Base-by-base conservation (phyloP, 1,284 basidiomycete genomes). In the Moesziomyces aphidis region DNA sequence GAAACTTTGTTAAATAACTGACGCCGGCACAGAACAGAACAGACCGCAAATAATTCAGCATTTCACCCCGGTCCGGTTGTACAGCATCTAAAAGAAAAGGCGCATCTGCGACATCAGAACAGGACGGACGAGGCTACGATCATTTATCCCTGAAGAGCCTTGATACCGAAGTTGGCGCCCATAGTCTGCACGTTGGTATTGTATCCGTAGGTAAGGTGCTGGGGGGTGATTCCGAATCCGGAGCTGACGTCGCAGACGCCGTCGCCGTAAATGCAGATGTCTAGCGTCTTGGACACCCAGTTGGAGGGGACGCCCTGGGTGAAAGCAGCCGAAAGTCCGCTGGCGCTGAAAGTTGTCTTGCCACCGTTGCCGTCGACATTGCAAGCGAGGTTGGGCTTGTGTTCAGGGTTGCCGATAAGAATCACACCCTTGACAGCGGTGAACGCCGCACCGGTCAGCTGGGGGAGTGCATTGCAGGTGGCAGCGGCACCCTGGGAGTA, bases 341-440 rank as follows among this genome's bases (percentile, higher is more conserved):
- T 61, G 21, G 73, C 73, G 28, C 61, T 65, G 42, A 21, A 47
- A 11, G 80, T 82, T 7, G 65, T 71, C 11, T 64, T 77, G 8
- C 81, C 80, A 15, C 83, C 83, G 52, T 62, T 58, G 7, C 47
- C 55, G 42, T 84, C 83, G 50, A 79, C 74, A 57, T 85, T 85
- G 61, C 81, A 81, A 3, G 77, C 71, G 31, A 82, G 64, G 24
- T 73, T 70, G 26, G 80, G 49, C 61, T 78, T 77, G 59, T 83
- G 79, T 10, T 70, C 46, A 7, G 83, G 83, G 73, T 84, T 72
- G 36, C 83, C 83, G 26, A 84, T 73, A 15, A 83, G 62, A 45
- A 85, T 69, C 21, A 85, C 83, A 54, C 71, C 83, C 55, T 80
- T 79, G 71, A 84, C 78, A 22, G 82, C 80, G 43, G 74, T 34